Conservation (phyloP, 139 green algal genomes). For the Ostreobium quekettii region DNA sequence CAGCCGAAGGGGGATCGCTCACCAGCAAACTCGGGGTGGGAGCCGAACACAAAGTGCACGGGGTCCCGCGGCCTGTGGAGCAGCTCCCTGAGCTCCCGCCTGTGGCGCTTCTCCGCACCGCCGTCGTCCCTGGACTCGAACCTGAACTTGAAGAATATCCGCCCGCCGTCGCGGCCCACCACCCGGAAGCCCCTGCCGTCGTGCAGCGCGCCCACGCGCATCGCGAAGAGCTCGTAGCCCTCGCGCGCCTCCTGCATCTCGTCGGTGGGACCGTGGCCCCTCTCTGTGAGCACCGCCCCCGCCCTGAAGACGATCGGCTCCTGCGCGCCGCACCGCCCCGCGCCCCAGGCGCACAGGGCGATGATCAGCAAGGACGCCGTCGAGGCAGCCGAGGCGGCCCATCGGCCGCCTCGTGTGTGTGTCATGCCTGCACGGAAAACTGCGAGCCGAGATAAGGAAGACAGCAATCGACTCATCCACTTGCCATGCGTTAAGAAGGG, state of each 20-base stretch:
- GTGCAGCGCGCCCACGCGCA: background rate
- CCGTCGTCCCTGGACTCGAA: constrained; percentile 11
- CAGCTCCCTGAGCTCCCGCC: background rate
- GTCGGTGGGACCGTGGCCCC: background rate
- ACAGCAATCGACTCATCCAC: too few species aligned
- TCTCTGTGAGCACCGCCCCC: constrained; percentile 5
- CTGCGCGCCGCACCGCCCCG: too few species aligned
- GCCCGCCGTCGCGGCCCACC: background rate
- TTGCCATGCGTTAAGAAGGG: too few species aligned
- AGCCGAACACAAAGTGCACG: constrained; percentile 12
- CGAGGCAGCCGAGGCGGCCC: too few species aligned
- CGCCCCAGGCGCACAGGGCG: too few species aligned
- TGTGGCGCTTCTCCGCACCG: background rate
- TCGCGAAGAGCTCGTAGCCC: constrained; percentile 12
- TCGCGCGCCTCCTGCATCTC: constrained; percentile 2
- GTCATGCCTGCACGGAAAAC: too few species aligned
- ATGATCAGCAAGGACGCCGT: too few species aligned
- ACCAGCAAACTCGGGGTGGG: constrained; percentile 2
- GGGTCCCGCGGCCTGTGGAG: background rate
- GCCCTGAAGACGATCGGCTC: constrained; percentile 4
- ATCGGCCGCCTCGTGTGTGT: too few species aligned
- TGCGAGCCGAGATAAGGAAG: too few species aligned
- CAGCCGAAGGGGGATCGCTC: too few species aligned
- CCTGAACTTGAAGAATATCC: constrained; percentile 11
- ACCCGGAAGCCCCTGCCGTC: background rate